phyloP scores from a whole-genome alignment of 371 early-diverging fungal species.

The Actinomortierella ambigua region DNA sequence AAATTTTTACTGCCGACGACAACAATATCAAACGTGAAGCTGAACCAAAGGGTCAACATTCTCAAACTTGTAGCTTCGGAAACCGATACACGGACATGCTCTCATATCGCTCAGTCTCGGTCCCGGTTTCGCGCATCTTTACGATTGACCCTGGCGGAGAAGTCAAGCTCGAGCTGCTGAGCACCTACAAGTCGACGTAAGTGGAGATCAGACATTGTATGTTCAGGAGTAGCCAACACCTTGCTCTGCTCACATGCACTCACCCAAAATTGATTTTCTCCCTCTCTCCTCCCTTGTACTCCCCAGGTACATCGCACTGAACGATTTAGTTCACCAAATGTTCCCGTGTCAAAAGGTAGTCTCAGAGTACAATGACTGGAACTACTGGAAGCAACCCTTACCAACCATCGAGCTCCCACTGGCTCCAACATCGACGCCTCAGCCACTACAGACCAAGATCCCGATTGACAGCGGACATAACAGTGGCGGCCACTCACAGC shows the following conservation, averaged over 20 bases:
- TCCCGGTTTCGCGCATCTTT: slow-evolving; percentile 95
- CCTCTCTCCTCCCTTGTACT: not conserved
- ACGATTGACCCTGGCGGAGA: slow-evolving; percentile 96
- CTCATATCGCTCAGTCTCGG: slow-evolving; percentile 93
- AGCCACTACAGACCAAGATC: slow-evolving; percentile 24
- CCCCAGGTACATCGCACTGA: slow-evolving; percentile 86
- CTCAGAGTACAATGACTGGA: slow-evolving; percentile 85
- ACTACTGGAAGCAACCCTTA: slow-evolving; percentile 78
- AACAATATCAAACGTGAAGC: no score
- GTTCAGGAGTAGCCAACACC: no score
- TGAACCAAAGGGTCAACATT: no score
- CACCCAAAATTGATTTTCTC: slow-evolving; percentile 7
- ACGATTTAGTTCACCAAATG: slow-evolving; percentile 95
- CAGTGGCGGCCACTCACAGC: not conserved
- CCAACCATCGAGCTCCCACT: slow-evolving; percentile 61
- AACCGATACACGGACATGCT: slow-evolving; percentile 73
- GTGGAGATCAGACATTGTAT: slow-evolving; percentile 6
- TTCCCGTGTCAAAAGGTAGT: slow-evolving; percentile 79
- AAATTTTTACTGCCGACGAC: no score
- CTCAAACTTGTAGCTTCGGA: no score
- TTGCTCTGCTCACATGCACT: slow-evolving; percentile 17
- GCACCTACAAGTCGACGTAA: slow-evolving; percentile 80
- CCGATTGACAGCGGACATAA: slow-evolving; percentile 4
- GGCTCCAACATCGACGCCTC: slow-evolving; percentile 28
- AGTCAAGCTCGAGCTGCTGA: slow-evolving; percentile 87